A percentile compares a stretch with the other conserved stretches of the same genome.
Evolutionary conservation across 2,329 filamentous ascomycete genomes (phyloP).

Genomic region (Zymoseptoria tritici): DNA sequence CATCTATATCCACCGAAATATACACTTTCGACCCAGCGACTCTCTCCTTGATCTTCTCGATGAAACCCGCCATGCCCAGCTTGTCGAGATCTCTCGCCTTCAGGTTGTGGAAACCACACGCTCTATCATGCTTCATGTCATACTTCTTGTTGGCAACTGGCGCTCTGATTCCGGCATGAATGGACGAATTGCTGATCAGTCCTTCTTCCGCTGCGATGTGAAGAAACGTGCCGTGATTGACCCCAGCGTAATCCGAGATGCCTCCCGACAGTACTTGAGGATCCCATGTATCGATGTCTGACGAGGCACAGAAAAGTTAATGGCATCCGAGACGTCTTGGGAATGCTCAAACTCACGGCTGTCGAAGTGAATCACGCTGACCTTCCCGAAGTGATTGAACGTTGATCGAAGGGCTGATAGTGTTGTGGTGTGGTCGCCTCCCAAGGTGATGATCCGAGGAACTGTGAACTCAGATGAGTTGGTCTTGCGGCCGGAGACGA

Average conservation of each 20-base stretch:
- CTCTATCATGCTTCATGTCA: conserved; percentile 50
- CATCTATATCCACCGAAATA: conserved; percentile 50
- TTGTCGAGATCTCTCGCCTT: conserved; percentile 50
- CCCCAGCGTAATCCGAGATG: conserved; percentile 52
- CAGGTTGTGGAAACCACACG: conserved; percentile 53
- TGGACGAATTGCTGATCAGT: conserved; percentile 50
- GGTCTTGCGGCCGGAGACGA: conserved; percentile 39
- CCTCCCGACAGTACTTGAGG: conserved; percentile 49
- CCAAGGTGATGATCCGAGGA: conserved; percentile 47
- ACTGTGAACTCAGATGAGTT: conserved; percentile 37
- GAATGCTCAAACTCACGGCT: conserved; percentile 39
- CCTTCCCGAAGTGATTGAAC: conserved; percentile 44
- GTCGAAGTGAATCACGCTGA: conserved; percentile 54
- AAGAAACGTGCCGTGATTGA: conserved; percentile 57
- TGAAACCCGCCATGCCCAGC: conserved; percentile 41
- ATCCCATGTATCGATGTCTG: conserved; percentile 46
- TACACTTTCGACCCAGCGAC: conserved; percentile 49
- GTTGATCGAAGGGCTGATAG: conserved; percentile 46
- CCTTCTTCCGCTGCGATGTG: conserved; percentile 57
- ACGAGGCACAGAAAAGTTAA: conserved; percentile 13
- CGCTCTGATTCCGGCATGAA: conserved; percentile 56
- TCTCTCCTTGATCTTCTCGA: conserved; percentile 43
- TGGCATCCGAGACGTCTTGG: not conserved
- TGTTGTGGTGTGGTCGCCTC: conserved; percentile 50
- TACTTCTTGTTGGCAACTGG: conserved; percentile 43